A percentile compares a stretch with the other conserved stretches of the same genome.
phyloP scores from a whole-genome alignment of 2,329 filamentous ascomycete species.

The Fusarium longipes region DNA sequence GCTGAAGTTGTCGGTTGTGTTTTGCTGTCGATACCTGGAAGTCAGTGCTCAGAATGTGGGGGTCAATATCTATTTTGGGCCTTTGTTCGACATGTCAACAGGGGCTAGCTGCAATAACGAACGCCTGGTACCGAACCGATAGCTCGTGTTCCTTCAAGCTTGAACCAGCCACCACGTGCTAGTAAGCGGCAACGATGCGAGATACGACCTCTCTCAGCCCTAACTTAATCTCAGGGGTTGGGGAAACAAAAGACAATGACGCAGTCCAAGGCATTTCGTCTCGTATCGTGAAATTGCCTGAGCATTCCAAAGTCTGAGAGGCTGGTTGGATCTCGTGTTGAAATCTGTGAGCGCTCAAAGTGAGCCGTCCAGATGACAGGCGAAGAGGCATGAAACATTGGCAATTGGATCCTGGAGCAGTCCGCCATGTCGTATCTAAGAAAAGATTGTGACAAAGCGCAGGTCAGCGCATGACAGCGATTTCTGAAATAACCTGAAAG shows the following conservation, averaged over 20 bases:
- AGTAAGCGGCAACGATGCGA: conserved; percentile 21
- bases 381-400: conserved; percentile 8
- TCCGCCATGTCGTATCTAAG: conserved; percentile 25
- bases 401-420: conserved; percentile 12
- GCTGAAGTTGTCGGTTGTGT: conserved; percentile 10
- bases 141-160: conserved; percentile 40
- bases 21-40: conserved; percentile 4
- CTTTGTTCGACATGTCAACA: conserved; percentile 35
- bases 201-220: conserved; percentile 34
- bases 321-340: conserved; percentile 35
- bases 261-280: conserved; percentile 11
- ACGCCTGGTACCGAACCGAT: conserved; percentile 19
- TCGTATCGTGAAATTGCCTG: conserved; percentile 33
- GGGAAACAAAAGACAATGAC: conserved; percentile 14
- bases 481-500: not conserved
- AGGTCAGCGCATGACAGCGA: not conserved
- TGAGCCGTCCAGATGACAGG: not conserved
- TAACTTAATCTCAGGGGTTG: conserved; percentile 15
- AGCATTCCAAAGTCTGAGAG: conserved; percentile 6
- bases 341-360: not conserved
- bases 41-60: conserved; percentile 35
- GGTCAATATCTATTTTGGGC: conserved; percentile 42
- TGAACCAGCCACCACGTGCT: conserved; percentile 30
- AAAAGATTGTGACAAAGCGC: conserved; percentile 19
- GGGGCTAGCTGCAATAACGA: conserved; percentile 31